Conservation (phyloP, 225 moss, liverwort and hornwort genomes). For the Straminergon stramineum region DNA sequence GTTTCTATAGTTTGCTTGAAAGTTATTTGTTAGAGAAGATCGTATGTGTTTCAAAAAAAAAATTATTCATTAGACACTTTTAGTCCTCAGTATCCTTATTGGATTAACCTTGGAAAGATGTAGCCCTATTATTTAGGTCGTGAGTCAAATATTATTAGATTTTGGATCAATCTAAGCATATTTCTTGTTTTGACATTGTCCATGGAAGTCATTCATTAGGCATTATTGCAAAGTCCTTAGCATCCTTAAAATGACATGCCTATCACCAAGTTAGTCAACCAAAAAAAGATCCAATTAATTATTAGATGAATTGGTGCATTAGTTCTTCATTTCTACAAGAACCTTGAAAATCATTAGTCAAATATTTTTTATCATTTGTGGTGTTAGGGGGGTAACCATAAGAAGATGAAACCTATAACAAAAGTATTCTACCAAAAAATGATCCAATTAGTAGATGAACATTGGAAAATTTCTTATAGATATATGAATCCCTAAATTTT, state of each 20-base stretch:
- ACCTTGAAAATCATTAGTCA: not conserved
- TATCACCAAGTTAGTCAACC: not conserved
- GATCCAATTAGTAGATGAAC: not conserved
- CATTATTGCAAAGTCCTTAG: not conserved
- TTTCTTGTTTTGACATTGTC: not conserved
- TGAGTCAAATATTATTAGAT: not conserved
- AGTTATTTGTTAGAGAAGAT: no score
- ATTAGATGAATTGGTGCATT: not conserved
- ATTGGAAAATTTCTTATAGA: not conserved
- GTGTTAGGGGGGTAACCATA: not conserved
- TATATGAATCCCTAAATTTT: not conserved
- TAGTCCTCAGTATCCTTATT: accelerated
- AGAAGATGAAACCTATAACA: not conserved
- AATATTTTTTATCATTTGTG: not conserved
- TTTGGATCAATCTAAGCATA: not conserved
- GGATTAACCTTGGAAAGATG: not conserved
- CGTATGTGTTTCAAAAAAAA: no score
- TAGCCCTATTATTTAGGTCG: not conserved
- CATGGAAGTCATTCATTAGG: not conserved
- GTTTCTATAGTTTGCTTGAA: not conserved
- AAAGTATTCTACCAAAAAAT: not conserved
- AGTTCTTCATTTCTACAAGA: not conserved
- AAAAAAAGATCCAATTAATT: not conserved
- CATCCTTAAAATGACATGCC: not conserved
- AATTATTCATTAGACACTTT: not conserved